These are phyloP conservation scores for Seiridium cupressi DNA, from an alignment of 2,329 filamentous ascomycete species.

Conservation along the genomic window DNA sequence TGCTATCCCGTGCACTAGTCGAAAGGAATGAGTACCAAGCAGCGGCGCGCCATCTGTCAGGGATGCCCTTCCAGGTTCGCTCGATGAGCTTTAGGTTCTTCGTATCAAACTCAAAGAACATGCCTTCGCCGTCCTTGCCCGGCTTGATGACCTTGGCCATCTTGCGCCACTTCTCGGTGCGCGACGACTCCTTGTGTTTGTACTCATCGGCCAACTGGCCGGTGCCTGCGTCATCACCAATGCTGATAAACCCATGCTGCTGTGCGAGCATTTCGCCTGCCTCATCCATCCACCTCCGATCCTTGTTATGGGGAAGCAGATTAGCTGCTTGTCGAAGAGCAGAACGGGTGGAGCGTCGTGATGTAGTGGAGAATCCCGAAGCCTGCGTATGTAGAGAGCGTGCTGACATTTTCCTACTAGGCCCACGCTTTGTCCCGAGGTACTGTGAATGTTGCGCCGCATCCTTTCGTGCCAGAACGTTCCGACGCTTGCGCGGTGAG, in stretches of 20 bases:
- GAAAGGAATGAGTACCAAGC: conserved; percentile 94
- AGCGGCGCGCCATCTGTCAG: conserved; percentile 88
- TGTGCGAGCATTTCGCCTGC: conserved; percentile 66
- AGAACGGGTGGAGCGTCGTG: conserved; percentile 52
- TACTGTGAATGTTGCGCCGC: conserved; percentile 30
- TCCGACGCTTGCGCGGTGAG: conserved; percentile 43
- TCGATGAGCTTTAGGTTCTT: conserved; percentile 82
- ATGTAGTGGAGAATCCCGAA: conserved; percentile 49
- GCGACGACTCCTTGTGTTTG: conserved; percentile 61
- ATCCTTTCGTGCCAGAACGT: conserved; percentile 42
- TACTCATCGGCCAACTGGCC: conserved; percentile 52
- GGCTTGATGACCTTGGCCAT: conserved; percentile 59
- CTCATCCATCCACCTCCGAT: conserved; percentile 61
- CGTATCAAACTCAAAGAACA: conserved; percentile 76
- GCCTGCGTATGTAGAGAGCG: conserved; percentile 58
- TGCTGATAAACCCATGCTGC: conserved; percentile 54
- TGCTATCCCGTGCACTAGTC: conserved; percentile 67
- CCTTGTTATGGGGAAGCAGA: conserved; percentile 58
- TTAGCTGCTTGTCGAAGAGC: conserved; percentile 58
- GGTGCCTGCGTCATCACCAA: conserved; percentile 52
- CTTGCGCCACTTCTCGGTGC: conserved; percentile 66
- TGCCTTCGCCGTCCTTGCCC: conserved; percentile 53
- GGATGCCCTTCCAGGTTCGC: conserved; percentile 96
- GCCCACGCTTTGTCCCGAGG: conserved; percentile 39
- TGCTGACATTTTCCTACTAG: conserved; percentile 55